phyloP scores from a whole-genome alignment of 2,329 filamentous ascomycete species.

The Colletotrichum salicis region DNA sequence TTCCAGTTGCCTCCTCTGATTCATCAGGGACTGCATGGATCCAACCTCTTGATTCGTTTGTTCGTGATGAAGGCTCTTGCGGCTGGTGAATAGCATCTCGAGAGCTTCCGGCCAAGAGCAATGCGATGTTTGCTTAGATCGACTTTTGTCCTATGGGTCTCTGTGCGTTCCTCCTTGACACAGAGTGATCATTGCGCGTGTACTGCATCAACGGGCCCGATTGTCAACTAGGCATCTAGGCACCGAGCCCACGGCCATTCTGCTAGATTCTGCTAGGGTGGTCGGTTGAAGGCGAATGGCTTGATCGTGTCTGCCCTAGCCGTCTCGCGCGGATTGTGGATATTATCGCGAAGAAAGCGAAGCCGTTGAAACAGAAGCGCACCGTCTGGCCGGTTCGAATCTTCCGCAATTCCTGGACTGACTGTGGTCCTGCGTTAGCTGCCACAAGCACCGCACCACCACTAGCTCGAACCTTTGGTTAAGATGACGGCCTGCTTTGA shows the following conservation, averaged over 20 bases:
- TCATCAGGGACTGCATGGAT: not conserved
- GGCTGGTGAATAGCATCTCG: not conserved
- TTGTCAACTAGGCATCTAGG: not conserved
- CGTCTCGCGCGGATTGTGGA: slow-evolving; percentile 1
- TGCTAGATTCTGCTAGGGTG: not conserved
- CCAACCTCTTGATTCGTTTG: slow-evolving; percentile 9
- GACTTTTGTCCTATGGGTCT: not conserved
- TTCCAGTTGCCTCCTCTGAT: slow-evolving; percentile 1
- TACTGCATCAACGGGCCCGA: not conserved
- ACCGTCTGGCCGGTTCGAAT: slow-evolving; percentile 29
- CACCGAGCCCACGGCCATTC: not conserved
- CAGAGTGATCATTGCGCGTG: not conserved
- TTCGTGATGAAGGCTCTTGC: not conserved
- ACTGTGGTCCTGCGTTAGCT: slow-evolving; percentile 24
- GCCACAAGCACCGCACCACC: slow-evolving; percentile 1
- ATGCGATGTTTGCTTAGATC: not conserved
- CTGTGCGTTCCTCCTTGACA: not conserved
- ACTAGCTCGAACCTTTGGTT: slow-evolving; percentile 16
- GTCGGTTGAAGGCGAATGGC: not conserved
- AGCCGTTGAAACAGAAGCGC: slow-evolving; percentile 29
- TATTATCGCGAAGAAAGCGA: slow-evolving; percentile 11
- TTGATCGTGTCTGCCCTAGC: not conserved
- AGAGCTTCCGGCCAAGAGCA: not conserved
- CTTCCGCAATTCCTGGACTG: slow-evolving; percentile 19
- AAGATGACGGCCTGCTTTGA: slow-evolving; percentile 18